Evolutionary conservation across 2,329 filamentous ascomycete species (phyloP), one percentile per base, ranked within the genome.

Genomic region (Monilinia aucupariae): DNA sequence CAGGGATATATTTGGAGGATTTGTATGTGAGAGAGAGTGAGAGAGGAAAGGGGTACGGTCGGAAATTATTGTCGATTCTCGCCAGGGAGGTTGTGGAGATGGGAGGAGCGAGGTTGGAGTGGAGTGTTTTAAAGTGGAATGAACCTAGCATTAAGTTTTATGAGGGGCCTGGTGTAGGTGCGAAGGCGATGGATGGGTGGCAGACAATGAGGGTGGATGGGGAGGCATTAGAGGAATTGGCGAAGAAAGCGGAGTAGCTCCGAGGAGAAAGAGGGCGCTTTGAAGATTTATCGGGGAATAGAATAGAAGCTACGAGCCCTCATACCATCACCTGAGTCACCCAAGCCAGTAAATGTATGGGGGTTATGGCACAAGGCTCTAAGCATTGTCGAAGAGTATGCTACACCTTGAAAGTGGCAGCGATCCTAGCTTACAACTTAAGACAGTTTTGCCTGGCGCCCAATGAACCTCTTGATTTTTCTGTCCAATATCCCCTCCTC

Each of bases 121-220:
- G 93, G 93, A 86, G 82, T 68, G 94, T 96, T 66, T 76, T 97
- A 70, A 93, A 90, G 77, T 96, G 92, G 92, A 97, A 97, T 73
- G 85, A 90, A 79, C 90, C 91, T 9, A 92, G 89, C 74, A 89
- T 97, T 77, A 81, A 86, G 70, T 97, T 97, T 72, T 97, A 97
- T 74, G 80, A 87, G 75, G 52, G 60, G 4, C 34, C 34, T 17
- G 81, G 79, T 64, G 82, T 72, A 59, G 90, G 90, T 0, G 90
- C 89, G 1, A 79, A 76, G 68, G 77, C 79, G 68, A 85, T 87
- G 86, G 78, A 79, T 65, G 87, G 89, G 64, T 93, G 89, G 90
- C 82, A 90, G 20, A 84, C 84, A 2, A 86, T 93, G 84, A 82
- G 90, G 41, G 85, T 92, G 1, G 88, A 92, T 64, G 83, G 86